A percentile compares a stretch with the other conserved stretches of the same genome.
These are phyloP conservation scores for Arachis monticola DNA, from an alignment of 331 rosid species.

Conservation along the genomic window DNA sequence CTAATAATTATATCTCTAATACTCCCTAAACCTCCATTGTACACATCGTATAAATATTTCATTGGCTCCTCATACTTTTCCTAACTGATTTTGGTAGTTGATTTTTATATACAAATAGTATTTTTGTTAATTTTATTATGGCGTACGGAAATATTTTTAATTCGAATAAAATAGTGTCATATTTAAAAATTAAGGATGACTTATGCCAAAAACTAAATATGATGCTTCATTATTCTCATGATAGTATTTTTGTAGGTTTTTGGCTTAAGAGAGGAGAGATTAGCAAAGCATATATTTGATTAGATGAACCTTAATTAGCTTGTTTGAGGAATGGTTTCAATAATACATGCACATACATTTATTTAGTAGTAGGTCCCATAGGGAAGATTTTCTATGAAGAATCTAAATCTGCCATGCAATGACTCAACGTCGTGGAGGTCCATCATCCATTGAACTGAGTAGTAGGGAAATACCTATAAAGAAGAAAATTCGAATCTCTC, in stretches of 20 bases:
- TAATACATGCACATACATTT: not conserved
- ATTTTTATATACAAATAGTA: not conserved
- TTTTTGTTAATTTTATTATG: not conserved
- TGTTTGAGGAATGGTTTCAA: slow-evolving; percentile 41
- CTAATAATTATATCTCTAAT: too few species aligned
- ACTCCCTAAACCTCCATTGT: too few species aligned
- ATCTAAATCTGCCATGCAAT: slow-evolving; percentile 33
- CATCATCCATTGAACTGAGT: slow-evolving; percentile 35
- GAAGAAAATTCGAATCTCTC: slow-evolving; percentile 22
- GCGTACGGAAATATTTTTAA: too few species aligned
- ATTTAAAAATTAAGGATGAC: too few species aligned
- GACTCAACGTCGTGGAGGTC: slow-evolving; percentile 33
- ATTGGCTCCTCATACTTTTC: too few species aligned
- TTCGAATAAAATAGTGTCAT: too few species aligned
- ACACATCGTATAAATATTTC: too few species aligned
- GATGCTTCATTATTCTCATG: not conserved
- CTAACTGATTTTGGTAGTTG: not conserved
- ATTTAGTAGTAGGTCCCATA: slow-evolving; percentile 40
- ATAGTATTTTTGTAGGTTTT: not conserved
- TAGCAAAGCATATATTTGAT: not conserved
- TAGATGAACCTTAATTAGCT: slow-evolving; percentile 1
- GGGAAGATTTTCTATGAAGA: slow-evolving; percentile 55
- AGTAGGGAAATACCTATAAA: slow-evolving; percentile 22
- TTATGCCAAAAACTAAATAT: not conserved
- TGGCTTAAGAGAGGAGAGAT: not conserved